Conservation (phyloP, 345 rosid genomes). For the Eucalyptus guilfoylei region DNA sequence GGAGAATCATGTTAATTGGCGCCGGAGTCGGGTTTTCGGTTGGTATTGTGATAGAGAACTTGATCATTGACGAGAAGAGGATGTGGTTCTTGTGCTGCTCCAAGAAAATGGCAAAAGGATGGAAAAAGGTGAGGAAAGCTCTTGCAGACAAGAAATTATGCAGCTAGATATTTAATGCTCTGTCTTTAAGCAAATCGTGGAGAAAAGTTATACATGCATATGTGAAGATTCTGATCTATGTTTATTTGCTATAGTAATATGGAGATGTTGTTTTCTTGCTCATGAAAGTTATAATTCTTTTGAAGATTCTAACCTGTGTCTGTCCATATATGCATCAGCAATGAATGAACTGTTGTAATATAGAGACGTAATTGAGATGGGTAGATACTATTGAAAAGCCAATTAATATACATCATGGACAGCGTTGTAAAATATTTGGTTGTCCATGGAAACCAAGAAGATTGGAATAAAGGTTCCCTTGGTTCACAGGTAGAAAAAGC, state of each 20-base stretch:
- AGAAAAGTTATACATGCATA: no score
- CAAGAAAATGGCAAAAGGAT: no score
- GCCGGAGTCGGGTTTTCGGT: rapidly evolving
- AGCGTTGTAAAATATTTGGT: background rate
- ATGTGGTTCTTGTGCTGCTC: no score
- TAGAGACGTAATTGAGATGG: no score
- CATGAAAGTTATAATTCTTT: background rate
- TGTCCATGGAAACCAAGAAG: background rate
- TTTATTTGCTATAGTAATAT: background rate
- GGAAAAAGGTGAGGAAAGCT: no score
- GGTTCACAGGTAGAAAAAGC: background rate
- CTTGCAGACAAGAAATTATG: no score
- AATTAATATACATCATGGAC: background rate
- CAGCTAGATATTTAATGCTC: no score
- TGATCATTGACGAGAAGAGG: no score
- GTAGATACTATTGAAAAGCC: no score
- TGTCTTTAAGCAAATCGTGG: rapidly evolving
- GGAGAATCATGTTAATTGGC: rapidly evolving
- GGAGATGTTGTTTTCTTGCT: background rate
- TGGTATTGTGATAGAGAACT: no score
- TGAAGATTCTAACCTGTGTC: no score
- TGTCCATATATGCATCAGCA: no score
- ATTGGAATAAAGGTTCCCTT: background rate
- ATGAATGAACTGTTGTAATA: background rate
- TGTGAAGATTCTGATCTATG: background rate